These are phyloP conservation scores for Diaporthe ampelina DNA, from an alignment of 2,329 filamentous ascomycete species.

Conservation along the genomic window DNA sequence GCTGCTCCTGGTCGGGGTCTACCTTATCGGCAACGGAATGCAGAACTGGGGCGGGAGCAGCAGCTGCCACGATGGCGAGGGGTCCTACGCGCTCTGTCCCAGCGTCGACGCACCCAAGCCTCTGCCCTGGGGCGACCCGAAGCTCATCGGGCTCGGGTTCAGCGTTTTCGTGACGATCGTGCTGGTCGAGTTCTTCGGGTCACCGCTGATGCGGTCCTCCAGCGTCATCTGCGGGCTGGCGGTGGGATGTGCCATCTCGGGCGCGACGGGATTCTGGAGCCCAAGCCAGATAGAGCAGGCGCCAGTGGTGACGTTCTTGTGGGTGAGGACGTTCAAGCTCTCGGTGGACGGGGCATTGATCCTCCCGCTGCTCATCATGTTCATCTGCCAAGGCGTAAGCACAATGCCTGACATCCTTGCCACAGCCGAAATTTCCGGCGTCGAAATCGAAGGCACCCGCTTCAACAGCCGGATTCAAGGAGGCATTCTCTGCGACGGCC, in stretches of 20 bases:
- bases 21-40: slow-evolving; percentile 73
- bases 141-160: slow-evolving; percentile 78
- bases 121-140: slow-evolving; percentile 71
- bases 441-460: slow-evolving; percentile 71
- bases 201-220: slow-evolving; percentile 78
- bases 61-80: slow-evolving; percentile 62
- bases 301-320: slow-evolving; percentile 76
- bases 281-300: slow-evolving; percentile 69
- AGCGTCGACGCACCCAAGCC: slow-evolving; percentile 70
- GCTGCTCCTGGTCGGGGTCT: slow-evolving; percentile 76
- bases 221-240: slow-evolving; percentile 75
- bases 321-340: slow-evolving; percentile 78
- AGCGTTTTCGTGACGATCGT: slow-evolving; percentile 77
- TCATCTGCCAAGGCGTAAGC: slow-evolving; percentile 78
- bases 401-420: slow-evolving; percentile 72
- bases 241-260: slow-evolving; percentile 77
- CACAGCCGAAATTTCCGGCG: slow-evolving; percentile 57
- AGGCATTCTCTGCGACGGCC: slow-evolving; percentile 75
- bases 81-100: slow-evolving; percentile 70
- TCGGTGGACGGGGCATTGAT: slow-evolving; percentile 76
- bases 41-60: slow-evolving; percentile 78
- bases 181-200: slow-evolving; percentile 77
- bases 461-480: slow-evolving; percentile 80
- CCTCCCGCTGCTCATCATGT: slow-evolving; percentile 73
- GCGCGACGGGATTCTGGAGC: slow-evolving; percentile 76